Evolutionary conservation across 495 filamentous ascomycete genomes (phyloP).

Genomic region (Margaritispora aquatica): DNA sequence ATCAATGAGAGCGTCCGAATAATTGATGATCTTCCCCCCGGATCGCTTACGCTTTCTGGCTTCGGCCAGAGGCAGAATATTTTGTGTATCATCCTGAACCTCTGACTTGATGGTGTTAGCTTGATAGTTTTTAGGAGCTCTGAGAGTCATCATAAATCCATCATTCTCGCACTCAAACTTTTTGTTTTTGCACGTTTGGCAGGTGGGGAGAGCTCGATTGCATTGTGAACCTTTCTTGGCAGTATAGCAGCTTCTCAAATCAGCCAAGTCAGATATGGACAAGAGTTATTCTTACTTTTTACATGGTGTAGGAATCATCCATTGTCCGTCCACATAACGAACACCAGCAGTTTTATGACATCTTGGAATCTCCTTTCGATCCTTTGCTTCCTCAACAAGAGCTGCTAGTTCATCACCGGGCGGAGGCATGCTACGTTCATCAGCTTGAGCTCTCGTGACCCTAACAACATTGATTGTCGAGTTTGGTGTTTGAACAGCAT

Average conservation of each 20-base stretch:
- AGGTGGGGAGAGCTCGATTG: not conserved
- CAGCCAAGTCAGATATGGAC: not conserved
- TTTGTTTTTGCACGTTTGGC: not conserved
- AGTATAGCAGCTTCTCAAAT: not conserved
- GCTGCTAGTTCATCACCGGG: not conserved
- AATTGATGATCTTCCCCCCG: not conserved
- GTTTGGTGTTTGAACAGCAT: not conserved
- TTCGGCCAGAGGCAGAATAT: not conserved
- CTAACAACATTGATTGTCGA: not conserved
- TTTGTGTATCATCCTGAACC: not conserved
- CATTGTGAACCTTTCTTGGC: not conserved
- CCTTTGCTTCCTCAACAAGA: slow-evolving; percentile 3
- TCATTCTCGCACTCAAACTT: not conserved
- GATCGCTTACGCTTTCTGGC: not conserved
- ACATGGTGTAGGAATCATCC: not conserved
- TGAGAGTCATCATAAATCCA: not conserved
- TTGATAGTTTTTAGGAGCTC: not conserved
- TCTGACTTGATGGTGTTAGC: not conserved
- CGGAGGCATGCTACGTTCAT: not conserved
- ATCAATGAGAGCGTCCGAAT: not conserved
- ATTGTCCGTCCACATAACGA: not conserved
- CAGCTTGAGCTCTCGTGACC: not conserved
- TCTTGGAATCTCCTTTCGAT: not conserved
- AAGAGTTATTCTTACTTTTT: not conserved
- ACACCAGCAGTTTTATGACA: not conserved